Conservation (phyloP, 768 basidiomycete species). For the Pleurotus eryngii region DNA sequence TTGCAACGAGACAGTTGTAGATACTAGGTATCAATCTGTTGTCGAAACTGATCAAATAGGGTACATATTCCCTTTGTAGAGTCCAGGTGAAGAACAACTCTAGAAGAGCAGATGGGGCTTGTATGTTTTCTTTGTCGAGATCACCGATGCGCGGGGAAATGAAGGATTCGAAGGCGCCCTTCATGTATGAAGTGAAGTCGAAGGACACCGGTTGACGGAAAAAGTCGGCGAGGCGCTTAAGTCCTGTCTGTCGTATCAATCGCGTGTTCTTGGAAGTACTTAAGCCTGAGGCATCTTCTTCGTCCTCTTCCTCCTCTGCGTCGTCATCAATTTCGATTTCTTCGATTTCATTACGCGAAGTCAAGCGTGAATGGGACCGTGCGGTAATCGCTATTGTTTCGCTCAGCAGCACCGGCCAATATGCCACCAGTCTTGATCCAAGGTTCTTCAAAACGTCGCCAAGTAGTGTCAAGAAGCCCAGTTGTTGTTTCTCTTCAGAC, state of each 20-base stretch:
- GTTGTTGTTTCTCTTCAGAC: conserved; percentile 61
- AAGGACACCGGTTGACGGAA: conserved; percentile 73
- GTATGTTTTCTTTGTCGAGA: conserved; percentile 84
- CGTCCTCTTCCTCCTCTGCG: conserved; percentile 33
- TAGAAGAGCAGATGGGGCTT: conserved; percentile 84
- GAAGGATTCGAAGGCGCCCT: conserved; percentile 60
- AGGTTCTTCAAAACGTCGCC: conserved; percentile 82
- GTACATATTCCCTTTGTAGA: conserved; percentile 47
- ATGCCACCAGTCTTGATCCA: conserved; percentile 61
- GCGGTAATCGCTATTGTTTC: conserved; percentile 64
- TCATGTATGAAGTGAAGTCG: conserved; percentile 72
- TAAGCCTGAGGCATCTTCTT: conserved; percentile 26
- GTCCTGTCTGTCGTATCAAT: conserved; percentile 73
- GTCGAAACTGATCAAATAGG: conserved; percentile 71
- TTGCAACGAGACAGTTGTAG: conserved; percentile 76
- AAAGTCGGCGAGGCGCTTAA: conserved; percentile 87
- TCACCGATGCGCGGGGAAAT: conserved; percentile 78
- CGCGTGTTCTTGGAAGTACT: conserved; percentile 41
- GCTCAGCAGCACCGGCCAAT: conserved; percentile 77
- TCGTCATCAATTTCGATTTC: conserved; percentile 32
- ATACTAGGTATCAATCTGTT: conserved; percentile 66
- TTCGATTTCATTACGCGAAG: conserved; percentile 29
- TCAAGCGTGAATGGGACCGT: conserved; percentile 60
- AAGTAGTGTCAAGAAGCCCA: conserved; percentile 82
- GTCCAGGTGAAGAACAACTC: conserved; percentile 86